A percentile compares a stretch with the other conserved stretches of the same genome.
Conservation (phyloP, 2,329 filamentous ascomycete species). For the Hypocrella siamensis region DNA sequence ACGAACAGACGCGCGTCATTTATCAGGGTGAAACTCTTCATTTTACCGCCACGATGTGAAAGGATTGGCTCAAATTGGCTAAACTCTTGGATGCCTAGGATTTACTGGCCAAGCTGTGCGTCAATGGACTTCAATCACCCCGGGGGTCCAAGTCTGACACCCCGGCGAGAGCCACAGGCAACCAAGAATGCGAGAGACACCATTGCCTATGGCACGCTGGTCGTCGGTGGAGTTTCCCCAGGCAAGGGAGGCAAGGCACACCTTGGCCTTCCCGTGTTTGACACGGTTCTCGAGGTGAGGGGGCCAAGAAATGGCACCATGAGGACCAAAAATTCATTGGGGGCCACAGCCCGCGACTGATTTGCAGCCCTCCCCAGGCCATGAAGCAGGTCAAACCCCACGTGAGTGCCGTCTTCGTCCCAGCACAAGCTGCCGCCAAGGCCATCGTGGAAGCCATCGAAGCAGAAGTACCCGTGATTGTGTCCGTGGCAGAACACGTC, state of each 20-base stretch:
- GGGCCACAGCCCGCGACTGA: neutral
- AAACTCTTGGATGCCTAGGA: no score
- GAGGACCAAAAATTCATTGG: no score
- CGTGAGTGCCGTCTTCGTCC: constrained; percentile 60
- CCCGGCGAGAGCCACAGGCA: constrained; percentile 11
- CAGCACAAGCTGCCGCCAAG: constrained; percentile 46
- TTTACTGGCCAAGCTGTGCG: constrained; percentile 22
- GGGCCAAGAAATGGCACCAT: no score
- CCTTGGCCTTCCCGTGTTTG: constrained; percentile 19
- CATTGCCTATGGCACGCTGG: constrained; percentile 20
- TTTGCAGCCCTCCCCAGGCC: constrained; percentile 11
- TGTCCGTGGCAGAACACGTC: constrained; percentile 68
- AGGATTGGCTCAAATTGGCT: no score
- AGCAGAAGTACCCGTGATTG: constrained; percentile 61
- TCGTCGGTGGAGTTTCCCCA: constrained; percentile 22
- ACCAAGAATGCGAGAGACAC: constrained; percentile 21
- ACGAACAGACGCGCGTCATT: constrained; percentile 16
- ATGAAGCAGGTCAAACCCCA: constrained; percentile 31
- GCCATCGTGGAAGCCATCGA: constrained; percentile 64
- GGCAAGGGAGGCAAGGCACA: constrained; percentile 18
- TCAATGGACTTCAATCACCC: neutral
- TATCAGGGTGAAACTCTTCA: constrained; percentile 13
- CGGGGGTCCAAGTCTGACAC: neutral
- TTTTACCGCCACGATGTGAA: no score
- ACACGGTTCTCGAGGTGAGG: constrained; percentile 16